Percentiles rank a stretch among this genome's conserved stretches.
phyloP scores from a whole-genome alignment of 495 filamentous ascomycete genomes.

The Filosporella fistucella region DNA sequence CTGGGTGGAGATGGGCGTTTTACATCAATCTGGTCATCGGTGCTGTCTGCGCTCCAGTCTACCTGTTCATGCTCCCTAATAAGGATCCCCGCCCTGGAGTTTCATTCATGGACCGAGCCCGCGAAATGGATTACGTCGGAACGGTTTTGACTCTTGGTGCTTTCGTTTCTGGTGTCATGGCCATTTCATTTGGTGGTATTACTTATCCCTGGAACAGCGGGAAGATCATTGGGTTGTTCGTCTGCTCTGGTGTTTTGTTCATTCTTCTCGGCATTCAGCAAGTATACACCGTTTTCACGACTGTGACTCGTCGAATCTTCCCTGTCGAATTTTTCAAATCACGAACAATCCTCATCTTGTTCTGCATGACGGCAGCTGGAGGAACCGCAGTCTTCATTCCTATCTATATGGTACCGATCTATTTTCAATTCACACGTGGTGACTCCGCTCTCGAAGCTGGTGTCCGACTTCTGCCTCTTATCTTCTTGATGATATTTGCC shows the following conservation, averaged over 20 bases:
- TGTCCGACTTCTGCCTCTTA: slow-evolving; percentile 55
- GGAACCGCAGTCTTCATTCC: slow-evolving; percentile 33
- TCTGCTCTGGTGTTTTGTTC: slow-evolving; percentile 46
- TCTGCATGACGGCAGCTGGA: slow-evolving; percentile 30
- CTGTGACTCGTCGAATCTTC: slow-evolving; percentile 40
- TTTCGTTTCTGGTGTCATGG: slow-evolving; percentile 41
- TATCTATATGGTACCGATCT: slow-evolving; percentile 48
- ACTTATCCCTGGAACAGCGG: slow-evolving; percentile 47
- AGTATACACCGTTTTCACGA: slow-evolving; percentile 45
- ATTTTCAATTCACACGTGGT: slow-evolving; percentile 53
- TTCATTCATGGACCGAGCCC: slow-evolving; percentile 30
- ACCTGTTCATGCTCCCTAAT: slow-evolving; percentile 49
- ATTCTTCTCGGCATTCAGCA: slow-evolving; percentile 47
- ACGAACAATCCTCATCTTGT: slow-evolving; percentile 41
- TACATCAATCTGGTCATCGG: slow-evolving; percentile 66
- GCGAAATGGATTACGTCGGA: slow-evolving; percentile 41
- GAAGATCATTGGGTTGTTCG: slow-evolving; percentile 48
- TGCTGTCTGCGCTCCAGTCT: slow-evolving; percentile 48
- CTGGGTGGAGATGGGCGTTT: slow-evolving; percentile 63
- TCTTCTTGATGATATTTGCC: slow-evolving; percentile 42
- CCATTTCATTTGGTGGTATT: slow-evolving; percentile 50
- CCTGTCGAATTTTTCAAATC: slow-evolving; percentile 45
- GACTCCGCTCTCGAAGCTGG: slow-evolving; percentile 45
- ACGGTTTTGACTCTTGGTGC: slow-evolving; percentile 36
- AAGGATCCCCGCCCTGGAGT: slow-evolving; percentile 39